phyloP scores from a whole-genome alignment of 352 stramenopile genomes.

The Phytophthora tubulina region DNA sequence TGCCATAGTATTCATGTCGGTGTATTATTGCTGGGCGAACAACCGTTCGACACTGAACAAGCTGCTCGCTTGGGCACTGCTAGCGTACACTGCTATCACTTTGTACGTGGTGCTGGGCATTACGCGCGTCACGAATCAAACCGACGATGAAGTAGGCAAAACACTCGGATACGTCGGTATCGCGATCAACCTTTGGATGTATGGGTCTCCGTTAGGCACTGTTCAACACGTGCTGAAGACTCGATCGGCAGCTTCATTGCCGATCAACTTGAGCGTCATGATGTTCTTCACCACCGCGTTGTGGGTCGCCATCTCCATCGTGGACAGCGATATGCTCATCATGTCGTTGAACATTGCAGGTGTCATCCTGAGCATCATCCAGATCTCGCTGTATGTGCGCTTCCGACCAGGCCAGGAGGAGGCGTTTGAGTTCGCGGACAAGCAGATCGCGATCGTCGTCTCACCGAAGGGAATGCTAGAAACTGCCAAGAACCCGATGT shows the following conservation, averaged over 20 bases:
- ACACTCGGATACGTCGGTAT: slow-evolving; percentile 44
- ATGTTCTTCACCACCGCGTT: slow-evolving; percentile 37
- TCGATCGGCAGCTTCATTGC: slow-evolving; percentile 34
- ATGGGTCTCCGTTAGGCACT: slow-evolving; percentile 41
- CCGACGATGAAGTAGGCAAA: slow-evolving; percentile 35
- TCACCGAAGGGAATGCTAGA: slow-evolving; percentile 29
- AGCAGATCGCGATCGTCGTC: slow-evolving; percentile 31
- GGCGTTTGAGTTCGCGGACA: slow-evolving; percentile 14
- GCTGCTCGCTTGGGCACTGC: slow-evolving; percentile 10
- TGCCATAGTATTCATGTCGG: slow-evolving; percentile 26
- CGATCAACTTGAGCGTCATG: slow-evolving; percentile 39
- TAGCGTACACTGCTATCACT: slow-evolving; percentile 31
- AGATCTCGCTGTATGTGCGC: slow-evolving; percentile 39
- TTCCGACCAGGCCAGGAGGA: slow-evolving; percentile 33
- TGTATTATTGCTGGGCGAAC: slow-evolving; percentile 38
- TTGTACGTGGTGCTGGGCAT: slow-evolving; percentile 49
- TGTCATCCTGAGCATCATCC: slow-evolving; percentile 33
- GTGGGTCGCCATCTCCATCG: slow-evolving; percentile 37
- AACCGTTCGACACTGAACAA: slow-evolving; percentile 24
- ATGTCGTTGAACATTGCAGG: slow-evolving; percentile 42
- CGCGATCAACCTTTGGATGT: slow-evolving; percentile 43
- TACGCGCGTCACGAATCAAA: slow-evolving; percentile 43
- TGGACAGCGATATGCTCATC: slow-evolving; percentile 43
- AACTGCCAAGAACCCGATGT: slow-evolving; percentile 31
- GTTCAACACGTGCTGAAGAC: slow-evolving; percentile 29